Percentiles rank a stretch among this genome's conserved stretches.
Evolutionary conservation across 805 yeast species (phyloP).

Genomic region (Blastobotrys chiropterorum): DNA sequence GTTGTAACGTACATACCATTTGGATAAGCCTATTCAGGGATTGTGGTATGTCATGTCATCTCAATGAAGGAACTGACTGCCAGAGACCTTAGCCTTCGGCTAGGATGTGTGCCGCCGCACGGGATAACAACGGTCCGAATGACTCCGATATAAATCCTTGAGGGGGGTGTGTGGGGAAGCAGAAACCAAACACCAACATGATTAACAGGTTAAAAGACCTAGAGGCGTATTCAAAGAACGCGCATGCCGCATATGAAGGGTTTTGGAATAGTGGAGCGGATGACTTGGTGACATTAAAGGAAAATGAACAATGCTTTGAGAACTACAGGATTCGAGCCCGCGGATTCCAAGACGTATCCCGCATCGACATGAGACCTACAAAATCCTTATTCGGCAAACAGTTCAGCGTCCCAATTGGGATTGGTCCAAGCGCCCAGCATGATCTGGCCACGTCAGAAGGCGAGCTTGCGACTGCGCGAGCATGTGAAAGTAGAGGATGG

Average conservation of each 20-base stretch:
- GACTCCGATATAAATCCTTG: neutral
- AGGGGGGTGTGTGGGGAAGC: no score
- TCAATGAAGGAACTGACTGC: no score
- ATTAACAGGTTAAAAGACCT: constrained; percentile 9
- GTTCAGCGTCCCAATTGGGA: constrained; percentile 28
- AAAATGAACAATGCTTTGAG: constrained; percentile 24
- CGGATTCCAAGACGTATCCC: constrained; percentile 26
- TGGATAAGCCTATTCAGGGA: neutral
- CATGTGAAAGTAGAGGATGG: constrained; percentile 26
- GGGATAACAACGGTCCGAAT: neutral
- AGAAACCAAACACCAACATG: neutral
- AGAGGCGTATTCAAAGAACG: constrained; percentile 9
- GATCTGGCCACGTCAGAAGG: constrained; percentile 29
- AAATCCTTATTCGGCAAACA: constrained; percentile 22
- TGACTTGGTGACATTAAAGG: constrained; percentile 25
- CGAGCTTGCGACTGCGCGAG: constrained; percentile 30
- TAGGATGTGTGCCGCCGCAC: no score
- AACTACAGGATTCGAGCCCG: constrained; percentile 27
- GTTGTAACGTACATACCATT: neutral
- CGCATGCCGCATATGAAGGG: constrained; percentile 9
- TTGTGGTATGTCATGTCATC: no score
- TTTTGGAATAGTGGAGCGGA: constrained; percentile 29
- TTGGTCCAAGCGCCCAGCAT: constrained; percentile 33
- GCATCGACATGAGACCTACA: constrained; percentile 19
- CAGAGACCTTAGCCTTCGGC: no score